Base-by-base conservation (phyloP, 441 rosid species). In the Geranium incanum region DNA sequence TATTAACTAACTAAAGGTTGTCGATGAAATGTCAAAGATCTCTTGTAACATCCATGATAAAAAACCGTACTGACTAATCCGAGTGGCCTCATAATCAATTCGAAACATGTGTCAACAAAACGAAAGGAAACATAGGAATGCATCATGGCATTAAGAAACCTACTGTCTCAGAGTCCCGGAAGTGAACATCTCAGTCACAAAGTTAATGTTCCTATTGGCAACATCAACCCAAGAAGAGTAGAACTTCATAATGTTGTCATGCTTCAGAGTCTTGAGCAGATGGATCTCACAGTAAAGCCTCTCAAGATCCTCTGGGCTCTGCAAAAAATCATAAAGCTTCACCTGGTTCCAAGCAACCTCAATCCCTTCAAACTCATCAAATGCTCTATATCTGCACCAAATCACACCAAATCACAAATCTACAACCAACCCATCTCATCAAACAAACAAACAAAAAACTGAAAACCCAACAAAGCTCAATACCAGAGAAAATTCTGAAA, bases 321-420 rank as follows among this genome's bases (percentile, higher is more conserved):
- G 96, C 66, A 92, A 67, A 83, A 91, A 90, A 84, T 92, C 94
- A 72, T 88, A 82, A 67, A 94, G 92, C 85, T 92, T 92, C 77
- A 92, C 97, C 78, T 91, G 97, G 77, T 92, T 94, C 98, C 98
- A 92, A 76, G 97, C 98, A 79, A 94, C 93, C 79, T 94, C 98
- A 79, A 88, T 90, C 73, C 98, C 97, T 75, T 90, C 87, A 75
- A 86, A 91, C 83, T 94, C 96, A 86, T 91, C 98, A 83, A 91
- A 94, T 75, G 91, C 98, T 81, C 88, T 87, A 52, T 91, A 94
- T 66, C 98, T 94, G 91, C 77, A 72, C 16, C 77, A 78, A 38
- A 50, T 71, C 59, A 52, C 74, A 28, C 67, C 13, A 64, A 70
- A 41, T 23, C 33, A 23, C 33, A 23, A 23, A 23, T 23, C 33